A percentile compares a stretch with the other conserved stretches of the same genome.
phyloP scores from a whole-genome alignment of 106 monocot genomes.

The Dendrobium catenatum region DNA sequence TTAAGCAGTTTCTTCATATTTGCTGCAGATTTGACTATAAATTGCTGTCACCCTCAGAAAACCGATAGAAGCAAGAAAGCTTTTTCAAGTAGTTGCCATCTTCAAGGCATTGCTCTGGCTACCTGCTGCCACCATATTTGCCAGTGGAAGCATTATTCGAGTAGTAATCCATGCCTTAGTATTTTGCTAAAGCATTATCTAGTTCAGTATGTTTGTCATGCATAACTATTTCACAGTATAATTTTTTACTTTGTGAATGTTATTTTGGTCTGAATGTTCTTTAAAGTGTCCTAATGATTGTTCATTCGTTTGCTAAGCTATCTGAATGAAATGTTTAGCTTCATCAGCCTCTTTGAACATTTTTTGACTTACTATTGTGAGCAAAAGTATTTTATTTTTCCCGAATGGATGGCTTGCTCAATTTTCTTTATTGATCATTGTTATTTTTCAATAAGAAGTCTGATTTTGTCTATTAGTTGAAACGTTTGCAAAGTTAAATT shows the following conservation, averaged over 20 bases:
- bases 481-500: not conserved
- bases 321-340: not conserved
- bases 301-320: not conserved
- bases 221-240: not conserved
- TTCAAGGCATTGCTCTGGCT: constrained; percentile 80
- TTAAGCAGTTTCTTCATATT: not conserved
- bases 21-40: constrained; percentile 74
- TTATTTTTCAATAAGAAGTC: not conserved
- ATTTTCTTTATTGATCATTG: not conserved
- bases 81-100: constrained; percentile 12
- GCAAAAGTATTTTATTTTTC: not conserved
- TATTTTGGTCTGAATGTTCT: too few species aligned
- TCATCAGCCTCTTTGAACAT: not conserved
- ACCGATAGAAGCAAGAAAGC: not conserved
- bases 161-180: constrained; percentile 27
- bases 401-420: not conserved
- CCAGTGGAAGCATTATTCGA: constrained; percentile 89
- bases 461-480: not conserved
- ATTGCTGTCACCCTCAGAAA: constrained; percentile 47
- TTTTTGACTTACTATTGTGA: not conserved
- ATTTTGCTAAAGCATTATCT: not conserved
- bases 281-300: not conserved
- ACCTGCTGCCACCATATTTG: constrained; percentile 99
- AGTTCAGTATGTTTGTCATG: not conserved
- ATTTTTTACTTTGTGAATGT: not conserved